Base-by-base conservation (phyloP, 441 rosid species). In the Manihot esculenta region DNA sequence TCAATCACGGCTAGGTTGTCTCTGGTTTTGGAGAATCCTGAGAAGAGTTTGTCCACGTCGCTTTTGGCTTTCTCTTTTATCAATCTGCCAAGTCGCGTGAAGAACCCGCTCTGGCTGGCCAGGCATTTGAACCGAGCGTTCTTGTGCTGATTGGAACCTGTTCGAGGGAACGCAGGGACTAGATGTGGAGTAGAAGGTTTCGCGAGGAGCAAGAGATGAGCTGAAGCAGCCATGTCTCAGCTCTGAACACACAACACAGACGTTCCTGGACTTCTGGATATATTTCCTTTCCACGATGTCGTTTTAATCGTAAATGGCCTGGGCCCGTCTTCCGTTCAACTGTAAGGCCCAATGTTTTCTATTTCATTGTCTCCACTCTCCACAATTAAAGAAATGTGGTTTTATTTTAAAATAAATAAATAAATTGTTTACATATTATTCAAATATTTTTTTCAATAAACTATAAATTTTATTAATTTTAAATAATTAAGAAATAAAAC, bases 1-100 rank as follows among this genome's bases (percentile, higher is more conserved):
- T 94, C 97, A 47, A 94, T 83, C 60, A 90, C 97, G 51, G 97
- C 92, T 62, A 94, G 94, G 69, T 94, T 92, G 67, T 92, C 90
- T 66, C 99, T 85, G 67, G 97, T 94, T 80, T 88, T 94, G 51
- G 97, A 87, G 83, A 94, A 94, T 48, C 99, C 99, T 13, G 94
- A 86, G 85, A 88, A 87, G 44, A 94, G 26, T 84, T 87, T 94
- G 49, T 90, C 99, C 5, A 94, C 97, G 80, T 92, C 97, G 61
- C 92, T 90, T 79, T 89, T 89, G 68, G 99, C 96, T 72, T 94
- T 94, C 84, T 94, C 97, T 76, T 92, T 92, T 27, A 92, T 87
- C 83, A 92, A 76, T 11, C 97, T 92, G 60, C 97, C 96, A 4
- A 94, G 87, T 14, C 92, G 86, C 17, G 91, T 80, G 87, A 92